phyloP scores from a whole-genome alignment of 257 asterid species.

The Lycium ferocissimum region DNA sequence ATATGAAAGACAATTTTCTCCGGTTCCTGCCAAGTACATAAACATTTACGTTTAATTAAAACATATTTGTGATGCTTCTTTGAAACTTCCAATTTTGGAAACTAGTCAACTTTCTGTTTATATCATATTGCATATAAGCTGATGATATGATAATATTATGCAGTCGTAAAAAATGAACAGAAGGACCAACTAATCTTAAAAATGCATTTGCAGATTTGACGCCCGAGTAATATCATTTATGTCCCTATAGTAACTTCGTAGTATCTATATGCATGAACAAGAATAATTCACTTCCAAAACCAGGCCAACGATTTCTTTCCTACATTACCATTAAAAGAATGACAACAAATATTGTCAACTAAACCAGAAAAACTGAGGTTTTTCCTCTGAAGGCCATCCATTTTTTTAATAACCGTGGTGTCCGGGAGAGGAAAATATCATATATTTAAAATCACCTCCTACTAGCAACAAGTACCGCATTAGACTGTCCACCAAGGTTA shows the following conservation, averaged over 20 bases:
- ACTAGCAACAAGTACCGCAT: no score
- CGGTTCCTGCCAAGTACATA: slow-evolving; percentile 64
- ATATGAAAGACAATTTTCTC: slow-evolving; percentile 81
- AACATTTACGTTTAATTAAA: slow-evolving; percentile 26
- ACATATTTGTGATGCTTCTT: background rate
- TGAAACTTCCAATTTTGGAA: background rate
- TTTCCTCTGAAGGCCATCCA: slow-evolving; percentile 11
- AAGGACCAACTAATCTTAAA: background rate
- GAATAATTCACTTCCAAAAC: background rate
- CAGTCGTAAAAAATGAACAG: no score
- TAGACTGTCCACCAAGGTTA: no score
- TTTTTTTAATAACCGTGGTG: background rate
- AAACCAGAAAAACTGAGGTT: background rate
- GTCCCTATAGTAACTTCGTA: background rate
- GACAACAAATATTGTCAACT: background rate
- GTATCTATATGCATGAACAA: background rate
- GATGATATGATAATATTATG: no score
- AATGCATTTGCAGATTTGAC: background rate
- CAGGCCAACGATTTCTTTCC: background rate
- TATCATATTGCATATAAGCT: no score
- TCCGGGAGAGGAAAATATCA: no score
- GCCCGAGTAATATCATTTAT: background rate
- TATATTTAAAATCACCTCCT: no score
- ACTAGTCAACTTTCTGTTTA: no score
- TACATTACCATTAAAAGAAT: background rate